A percentile compares a stretch with the other conserved stretches of the same genome.
phyloP scores from a whole-genome alignment of 2,329 filamentous ascomycete species.

The Trematosphaeria pertusa region DNA sequence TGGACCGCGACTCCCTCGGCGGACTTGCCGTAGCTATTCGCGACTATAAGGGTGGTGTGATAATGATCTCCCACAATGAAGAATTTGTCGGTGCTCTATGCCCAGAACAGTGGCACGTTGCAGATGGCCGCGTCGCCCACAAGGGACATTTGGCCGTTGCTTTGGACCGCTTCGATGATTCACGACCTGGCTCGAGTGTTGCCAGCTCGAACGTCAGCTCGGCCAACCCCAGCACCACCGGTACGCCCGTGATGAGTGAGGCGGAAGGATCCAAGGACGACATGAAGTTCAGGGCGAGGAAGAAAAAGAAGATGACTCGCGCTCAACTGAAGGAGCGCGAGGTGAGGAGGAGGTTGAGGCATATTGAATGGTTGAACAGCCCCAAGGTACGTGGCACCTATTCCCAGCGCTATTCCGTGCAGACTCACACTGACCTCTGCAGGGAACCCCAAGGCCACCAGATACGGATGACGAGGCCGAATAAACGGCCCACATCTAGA shows the following conservation, averaged over 20 bases:
- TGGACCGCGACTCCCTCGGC: slow-evolving; percentile 96
- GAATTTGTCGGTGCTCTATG: slow-evolving; percentile 97
- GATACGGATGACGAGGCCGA: slow-evolving; percentile 52
- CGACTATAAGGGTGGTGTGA: slow-evolving; percentile 97
- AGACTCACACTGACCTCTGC: slow-evolving; percentile 24
- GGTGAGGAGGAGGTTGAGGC: slow-evolving; percentile 81
- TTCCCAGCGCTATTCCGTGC: background rate
- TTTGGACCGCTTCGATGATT: slow-evolving; percentile 87
- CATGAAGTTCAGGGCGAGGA: slow-evolving; percentile 90
- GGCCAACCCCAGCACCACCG: slow-evolving; percentile 52
- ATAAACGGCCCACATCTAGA: slow-evolving; percentile 21
- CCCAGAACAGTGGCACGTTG: slow-evolving; percentile 95
- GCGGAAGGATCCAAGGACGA: slow-evolving; percentile 76
- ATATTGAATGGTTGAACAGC: slow-evolving; percentile 79
- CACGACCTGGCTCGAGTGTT: slow-evolving; percentile 67
- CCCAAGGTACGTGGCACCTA: slow-evolving; percentile 56
- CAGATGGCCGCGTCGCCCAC: slow-evolving; percentile 84
- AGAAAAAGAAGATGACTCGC: slow-evolving; percentile 99
- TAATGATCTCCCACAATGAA: slow-evolving; percentile 99
- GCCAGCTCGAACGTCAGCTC: slow-evolving; percentile 54
- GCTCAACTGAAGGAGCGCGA: slow-evolving; percentile 95
- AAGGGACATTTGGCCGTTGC: slow-evolving; percentile 78
- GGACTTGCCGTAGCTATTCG: slow-evolving; percentile 97
- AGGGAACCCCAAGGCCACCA: slow-evolving; percentile 49
- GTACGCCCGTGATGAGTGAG: slow-evolving; percentile 78